These are phyloP conservation scores for Cryptococcus floricola DNA, from an alignment of 1,284 basidiomycete genomes.

Conservation along the genomic window DNA sequence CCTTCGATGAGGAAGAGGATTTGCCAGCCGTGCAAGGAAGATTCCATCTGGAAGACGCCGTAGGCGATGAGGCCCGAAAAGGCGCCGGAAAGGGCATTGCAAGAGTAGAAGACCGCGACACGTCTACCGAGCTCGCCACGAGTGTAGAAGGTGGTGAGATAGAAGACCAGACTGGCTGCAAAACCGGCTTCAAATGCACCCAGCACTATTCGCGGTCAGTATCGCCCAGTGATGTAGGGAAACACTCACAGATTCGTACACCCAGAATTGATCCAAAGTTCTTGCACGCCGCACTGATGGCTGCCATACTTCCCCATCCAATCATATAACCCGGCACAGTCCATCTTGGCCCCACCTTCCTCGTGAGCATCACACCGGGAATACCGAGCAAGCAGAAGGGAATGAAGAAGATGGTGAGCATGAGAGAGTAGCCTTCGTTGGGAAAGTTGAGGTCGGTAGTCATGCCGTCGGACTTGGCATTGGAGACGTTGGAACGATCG, in stretches of 20 bases:
- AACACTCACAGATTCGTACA: constrained; percentile 7
- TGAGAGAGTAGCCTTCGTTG: constrained; percentile 10
- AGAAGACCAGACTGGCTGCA: constrained; percentile 16
- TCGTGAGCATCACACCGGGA: constrained; percentile 14
- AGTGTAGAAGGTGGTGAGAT: constrained; percentile 50
- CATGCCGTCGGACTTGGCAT: constrained; percentile 14
- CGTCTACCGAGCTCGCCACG: constrained; percentile 54
- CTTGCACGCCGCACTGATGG: constrained; percentile 16
- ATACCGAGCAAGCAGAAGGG: constrained; percentile 11
- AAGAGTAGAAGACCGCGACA: constrained; percentile 54
- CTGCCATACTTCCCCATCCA: constrained; percentile 18
- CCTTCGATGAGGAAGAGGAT: constrained; percentile 50
- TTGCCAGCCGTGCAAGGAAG: constrained; percentile 53
- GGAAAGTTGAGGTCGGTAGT: constrained; percentile 9
- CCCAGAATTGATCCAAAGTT: constrained; percentile 9
- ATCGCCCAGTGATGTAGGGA: background rate
- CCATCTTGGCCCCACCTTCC: constrained; percentile 12
- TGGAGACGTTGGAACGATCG: constrained; percentile 18
- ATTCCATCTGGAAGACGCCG: constrained; percentile 54
- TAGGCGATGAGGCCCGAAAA: constrained; percentile 51
- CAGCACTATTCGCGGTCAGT: background rate
- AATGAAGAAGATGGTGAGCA: constrained; percentile 19
- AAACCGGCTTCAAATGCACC: constrained; percentile 11
- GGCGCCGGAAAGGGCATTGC: constrained; percentile 9
- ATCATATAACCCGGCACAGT: constrained; percentile 20